Evolutionary conservation across 805 yeast genomes (phyloP), one percentile per base, ranked within the genome.

Genomic region (Hanseniaspora lindneri): DNA sequence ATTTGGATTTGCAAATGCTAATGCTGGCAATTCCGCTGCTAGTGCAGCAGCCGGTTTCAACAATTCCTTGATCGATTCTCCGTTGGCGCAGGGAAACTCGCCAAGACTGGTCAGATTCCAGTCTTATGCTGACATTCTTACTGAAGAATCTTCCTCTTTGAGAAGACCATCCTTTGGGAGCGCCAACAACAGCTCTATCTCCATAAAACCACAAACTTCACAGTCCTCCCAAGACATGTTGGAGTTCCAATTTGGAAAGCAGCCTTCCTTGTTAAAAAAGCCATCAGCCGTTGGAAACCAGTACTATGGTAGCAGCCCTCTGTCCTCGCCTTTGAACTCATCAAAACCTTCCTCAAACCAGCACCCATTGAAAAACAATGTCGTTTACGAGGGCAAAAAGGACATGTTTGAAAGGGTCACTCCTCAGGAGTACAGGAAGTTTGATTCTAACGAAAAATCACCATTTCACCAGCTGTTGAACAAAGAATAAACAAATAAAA

Each of bases 51-150:
- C 39, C 16, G 59, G 55, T 58, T 59, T 19, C 57, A 56, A 34
- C 28, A 53, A 11, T 35, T 16, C 46, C 4, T 8, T 30, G 20
- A 32, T 13, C 9, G 43, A 44, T 4, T 44, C 49, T 29, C 19
- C 29, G 13, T 17, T 37, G 14, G 19, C 39, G 10, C 42, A 44
- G 13, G 49, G 49, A 29, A 27, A 29, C 24, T 54, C 39, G 11
- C 54, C 58, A 27, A 57, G 58, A 35, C 54, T 59, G 3, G 54
- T 72, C 35, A 66, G 69, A 33, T 83, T 83, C 60, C 80, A 77
- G 58, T 79, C 87, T 2, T 84, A 81, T 61, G 94, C 89, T 3
- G 95, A 84, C 56, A 73, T 84, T 75, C 72, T 82, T 52, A 74
- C 70, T 54, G 77, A 75, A 55, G 89, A 81, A 61, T 82, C 79